Conservation (phyloP, 1,284 basidiomycete genomes). For the Papiliotrema terrestris region DNA sequence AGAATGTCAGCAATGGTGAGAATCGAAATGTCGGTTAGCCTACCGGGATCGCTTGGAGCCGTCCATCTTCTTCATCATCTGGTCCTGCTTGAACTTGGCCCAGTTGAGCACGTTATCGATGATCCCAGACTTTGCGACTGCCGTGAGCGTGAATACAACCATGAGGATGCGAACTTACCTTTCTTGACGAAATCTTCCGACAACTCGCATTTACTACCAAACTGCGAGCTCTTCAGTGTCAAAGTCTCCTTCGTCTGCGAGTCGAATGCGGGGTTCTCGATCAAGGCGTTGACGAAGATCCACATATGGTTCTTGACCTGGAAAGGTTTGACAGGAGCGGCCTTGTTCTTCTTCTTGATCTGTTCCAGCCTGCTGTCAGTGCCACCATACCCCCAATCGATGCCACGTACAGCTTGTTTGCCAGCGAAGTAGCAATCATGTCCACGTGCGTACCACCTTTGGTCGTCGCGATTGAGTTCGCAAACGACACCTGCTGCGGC, state of each 20-base stretch:
- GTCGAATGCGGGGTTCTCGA: constrained; percentile 98
- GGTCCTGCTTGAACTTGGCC: constrained; percentile 96
- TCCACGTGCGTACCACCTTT: constrained; percentile 97
- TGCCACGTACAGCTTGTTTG: constrained; percentile 61
- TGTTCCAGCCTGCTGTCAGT: constrained; percentile 56
- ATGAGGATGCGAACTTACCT: constrained; percentile 54
- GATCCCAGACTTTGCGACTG: constrained; percentile 86
- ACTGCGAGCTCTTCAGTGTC: constrained; percentile 83
- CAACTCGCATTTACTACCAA: constrained; percentile 80
- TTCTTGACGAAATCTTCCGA: constrained; percentile 96
- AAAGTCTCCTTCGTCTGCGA: constrained; percentile 98
- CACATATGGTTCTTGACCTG: constrained; percentile 98
- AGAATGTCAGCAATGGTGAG: constrained; percentile 43
- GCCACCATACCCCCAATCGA: constrained; percentile 1
- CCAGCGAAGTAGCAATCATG: constrained; percentile 81
- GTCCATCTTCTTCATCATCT: constrained; percentile 93
- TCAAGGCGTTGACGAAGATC: constrained; percentile 94
- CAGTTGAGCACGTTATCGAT: constrained; percentile 90
- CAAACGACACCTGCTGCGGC: constrained; percentile 93
- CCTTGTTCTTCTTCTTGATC: constrained; percentile 96
- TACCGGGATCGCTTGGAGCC: constrained; percentile 86
- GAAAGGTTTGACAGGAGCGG: constrained; percentile 80
- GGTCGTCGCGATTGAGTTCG: constrained; percentile 94
- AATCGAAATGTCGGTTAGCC: constrained; percentile 19
- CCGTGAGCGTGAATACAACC: not conserved